Percentiles rank a stretch among this genome's conserved stretches.
Conservation (phyloP, 257 asterid species). For the Jaltomata sinuosa region DNA sequence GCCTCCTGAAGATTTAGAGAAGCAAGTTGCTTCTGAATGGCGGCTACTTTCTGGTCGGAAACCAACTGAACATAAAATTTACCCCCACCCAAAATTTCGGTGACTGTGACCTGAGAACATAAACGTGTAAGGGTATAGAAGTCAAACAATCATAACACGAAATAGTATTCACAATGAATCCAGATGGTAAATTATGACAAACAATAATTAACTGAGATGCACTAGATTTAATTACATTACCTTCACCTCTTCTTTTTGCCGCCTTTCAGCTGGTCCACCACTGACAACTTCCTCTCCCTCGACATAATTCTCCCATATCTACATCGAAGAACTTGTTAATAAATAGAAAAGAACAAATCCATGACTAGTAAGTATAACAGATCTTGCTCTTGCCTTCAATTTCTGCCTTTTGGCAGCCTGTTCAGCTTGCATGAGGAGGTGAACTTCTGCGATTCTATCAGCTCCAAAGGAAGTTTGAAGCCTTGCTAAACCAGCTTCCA, state of each 20-base stretch:
- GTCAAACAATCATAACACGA: not conserved
- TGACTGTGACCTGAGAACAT: constrained; percentile 54
- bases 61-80: constrained; percentile 79
- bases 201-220: not conserved
- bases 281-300: constrained; percentile 70
- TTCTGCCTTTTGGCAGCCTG: constrained; percentile 87
- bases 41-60: constrained; percentile 73
- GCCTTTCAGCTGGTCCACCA: constrained; percentile 46
- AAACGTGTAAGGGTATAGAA: not conserved
- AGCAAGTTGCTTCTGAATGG: constrained; percentile 77
- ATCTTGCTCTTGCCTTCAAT: constrained; percentile 58
- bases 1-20: constrained; percentile 73
- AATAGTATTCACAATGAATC: not conserved
- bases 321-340: not conserved
- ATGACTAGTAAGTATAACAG: not conserved
- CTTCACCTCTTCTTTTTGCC: constrained; percentile 73
- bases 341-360: not conserved
- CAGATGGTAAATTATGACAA: not conserved
- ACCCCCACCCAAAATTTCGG: constrained; percentile 91
- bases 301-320: constrained; percentile 62
- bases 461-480: constrained; percentile 75
- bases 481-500: constrained; percentile 96
- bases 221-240: constrained; percentile 19
- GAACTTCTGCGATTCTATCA: constrained; percentile 81
- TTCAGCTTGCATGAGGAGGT: constrained; percentile 85